Evolutionary conservation across 495 filamentous ascomycete species (phyloP), one percentile per base, ranked within the genome.

Genomic region (Penicillium macrosclerotiorum): DNA sequence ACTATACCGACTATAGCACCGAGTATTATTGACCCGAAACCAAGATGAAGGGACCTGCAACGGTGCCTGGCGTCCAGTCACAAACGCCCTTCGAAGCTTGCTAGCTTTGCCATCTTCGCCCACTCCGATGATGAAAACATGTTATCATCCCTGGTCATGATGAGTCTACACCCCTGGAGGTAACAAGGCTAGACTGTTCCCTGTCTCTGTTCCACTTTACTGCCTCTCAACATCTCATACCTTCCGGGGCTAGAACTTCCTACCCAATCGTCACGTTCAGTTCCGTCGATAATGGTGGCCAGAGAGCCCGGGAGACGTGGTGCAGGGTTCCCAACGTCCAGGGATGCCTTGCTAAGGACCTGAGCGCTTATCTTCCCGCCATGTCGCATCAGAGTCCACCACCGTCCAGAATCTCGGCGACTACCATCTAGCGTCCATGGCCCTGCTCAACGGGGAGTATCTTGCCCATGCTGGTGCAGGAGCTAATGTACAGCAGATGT

Each of bases 281-380:
- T 19, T 22, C n/a, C 24, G n/a, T n/a, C n/a, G n/a, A n/a, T n/a
- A n/a, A n/a, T n/a, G n/a, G n/a, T n/a, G 27, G 27, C 45, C 34
- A 46, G 12, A 30, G 24, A 8, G 22, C 9, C 9, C 19, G 13
- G 11, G 12, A 23, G 9, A 43, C 20, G 4, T n/a, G 41, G 8
- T 20, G 14, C 16, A 19, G 24, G 23, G 25, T 20, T 11, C 23
- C 42, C 13, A 29, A 27, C 5, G 25, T 27, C 25, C 5, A 9
- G 8, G 11, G 14, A 34, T n/a, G 40, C 27, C 26, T 12, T 11
- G 12, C 26, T 3, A 24, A 42, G 41, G 47, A 60, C 51, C 38
- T 55, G 55, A 59, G 55, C 49, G 55, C 55, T 56, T 54, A 56
- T 55, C 51, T 52, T n/a, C n/a, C n/a, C 7, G 47, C 52, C 50